Evolutionary conservation across 768 basidiomycete genomes (phyloP).

Genomic region (Flagelloscypha sp.): DNA sequence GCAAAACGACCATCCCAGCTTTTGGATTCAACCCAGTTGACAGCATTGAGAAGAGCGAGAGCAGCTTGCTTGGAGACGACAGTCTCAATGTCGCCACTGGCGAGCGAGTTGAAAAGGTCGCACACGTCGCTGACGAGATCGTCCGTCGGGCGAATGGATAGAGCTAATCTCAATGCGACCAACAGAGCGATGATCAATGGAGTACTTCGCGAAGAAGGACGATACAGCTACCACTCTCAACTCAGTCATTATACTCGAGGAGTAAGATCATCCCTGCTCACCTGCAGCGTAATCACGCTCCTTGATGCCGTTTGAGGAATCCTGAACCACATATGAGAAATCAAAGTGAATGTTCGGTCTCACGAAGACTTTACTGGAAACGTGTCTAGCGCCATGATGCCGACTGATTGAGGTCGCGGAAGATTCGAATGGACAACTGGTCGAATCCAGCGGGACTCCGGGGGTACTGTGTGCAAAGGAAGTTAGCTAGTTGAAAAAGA

Average conservation of each 20-base stretch:
- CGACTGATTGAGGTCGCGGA: constrained; percentile 59
- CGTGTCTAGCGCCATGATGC: constrained; percentile 61
- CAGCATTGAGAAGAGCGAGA: constrained; percentile 70
- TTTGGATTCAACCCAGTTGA: constrained; percentile 69
- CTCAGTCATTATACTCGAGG: too few species aligned
- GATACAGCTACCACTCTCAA: constrained; percentile 57
- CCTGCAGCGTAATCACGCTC: too few species aligned
- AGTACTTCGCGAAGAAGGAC: constrained; percentile 58
- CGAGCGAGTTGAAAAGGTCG: constrained; percentile 57
- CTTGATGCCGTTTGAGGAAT: too few species aligned
- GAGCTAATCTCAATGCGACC: constrained; percentile 75
- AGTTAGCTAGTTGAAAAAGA: too few species aligned
- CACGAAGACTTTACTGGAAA: too few species aligned
- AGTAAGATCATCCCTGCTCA: too few species aligned
- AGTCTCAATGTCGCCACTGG: constrained; percentile 71
- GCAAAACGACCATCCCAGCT: constrained; percentile 75
- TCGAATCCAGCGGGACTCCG: too few species aligned
- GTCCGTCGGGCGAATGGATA: constrained; percentile 69
- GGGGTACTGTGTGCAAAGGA: too few species aligned
- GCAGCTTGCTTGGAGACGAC: constrained; percentile 77
- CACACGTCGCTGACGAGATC: too few species aligned
- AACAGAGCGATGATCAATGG: constrained; percentile 64
- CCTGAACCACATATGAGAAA: too few species aligned
- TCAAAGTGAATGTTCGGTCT: too few species aligned
- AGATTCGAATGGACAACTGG: too few species aligned